phyloP scores from a whole-genome alignment of 768 basidiomycete species.

The Neoboletus brunneissimus region DNA sequence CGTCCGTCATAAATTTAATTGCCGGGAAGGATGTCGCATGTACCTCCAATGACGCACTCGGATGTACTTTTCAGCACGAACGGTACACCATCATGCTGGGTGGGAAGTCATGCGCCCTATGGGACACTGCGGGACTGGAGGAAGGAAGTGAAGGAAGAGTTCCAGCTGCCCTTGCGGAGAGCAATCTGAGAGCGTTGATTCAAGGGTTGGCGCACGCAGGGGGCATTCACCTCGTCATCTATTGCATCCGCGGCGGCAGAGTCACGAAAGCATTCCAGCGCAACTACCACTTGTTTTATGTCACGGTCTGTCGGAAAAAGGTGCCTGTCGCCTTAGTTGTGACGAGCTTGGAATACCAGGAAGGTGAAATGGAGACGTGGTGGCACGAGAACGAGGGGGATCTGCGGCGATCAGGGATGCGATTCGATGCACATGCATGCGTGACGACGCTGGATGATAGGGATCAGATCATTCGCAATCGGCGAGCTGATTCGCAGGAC shows the following conservation, averaged over 20 bases:
- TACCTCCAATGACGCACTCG: slow-evolving; percentile 1
- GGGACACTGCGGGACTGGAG: slow-evolving; percentile 9
- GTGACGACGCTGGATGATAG: slow-evolving; percentile 6
- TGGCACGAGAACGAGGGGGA: slow-evolving; percentile 25
- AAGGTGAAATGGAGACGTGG: slow-evolving; percentile 24
- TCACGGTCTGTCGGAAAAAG: slow-evolving; percentile 31
- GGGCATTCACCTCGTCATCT: slow-evolving; percentile 9
- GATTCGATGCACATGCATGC: slow-evolving; percentile 23
- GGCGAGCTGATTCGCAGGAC: neutral
- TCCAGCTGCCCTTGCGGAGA: slow-evolving; percentile 3
- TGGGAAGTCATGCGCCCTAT: neutral
- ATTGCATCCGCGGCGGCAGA: slow-evolving; percentile 2
- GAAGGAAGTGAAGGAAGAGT: slow-evolving; percentile 8
- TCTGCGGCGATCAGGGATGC: slow-evolving; percentile 28
- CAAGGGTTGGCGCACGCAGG: neutral
- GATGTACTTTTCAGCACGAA: slow-evolving; percentile 3
- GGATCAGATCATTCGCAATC: neutral
- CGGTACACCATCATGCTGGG: neutral
- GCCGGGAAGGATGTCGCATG: neutral
- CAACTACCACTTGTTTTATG: slow-evolving; percentile 35
- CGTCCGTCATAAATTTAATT: slow-evolving; percentile 5
- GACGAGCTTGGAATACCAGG: slow-evolving; percentile 34
- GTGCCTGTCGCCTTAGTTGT: slow-evolving; percentile 38
- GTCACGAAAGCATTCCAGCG: slow-evolving; percentile 14
- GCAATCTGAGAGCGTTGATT: neutral